These are phyloP conservation scores for Micractinium sp. DNA, from an alignment of 139 green algal genomes.

Conservation along the genomic window DNA sequence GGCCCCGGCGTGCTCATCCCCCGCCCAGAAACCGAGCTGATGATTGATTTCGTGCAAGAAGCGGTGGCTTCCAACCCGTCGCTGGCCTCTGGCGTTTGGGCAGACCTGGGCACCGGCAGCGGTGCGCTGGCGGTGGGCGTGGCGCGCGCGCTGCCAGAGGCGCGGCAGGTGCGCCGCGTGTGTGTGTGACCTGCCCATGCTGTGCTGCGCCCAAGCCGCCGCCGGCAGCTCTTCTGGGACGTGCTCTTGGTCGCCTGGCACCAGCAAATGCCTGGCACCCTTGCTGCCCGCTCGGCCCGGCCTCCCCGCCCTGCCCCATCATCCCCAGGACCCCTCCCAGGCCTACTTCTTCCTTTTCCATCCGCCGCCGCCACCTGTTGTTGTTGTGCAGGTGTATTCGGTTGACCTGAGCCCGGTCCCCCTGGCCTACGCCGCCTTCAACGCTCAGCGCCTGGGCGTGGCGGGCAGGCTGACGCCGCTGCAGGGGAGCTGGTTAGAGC, in stretches of 20 bases:
- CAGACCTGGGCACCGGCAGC: slow-evolving; percentile 92
- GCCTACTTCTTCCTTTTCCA: neutral
- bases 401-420: slow-evolving; percentile 71
- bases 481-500: slow-evolving; percentile 78
- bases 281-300: neutral
- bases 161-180: slow-evolving; percentile 4
- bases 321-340: too few species aligned
- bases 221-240: neutral
- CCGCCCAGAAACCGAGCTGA: slow-evolving; percentile 90
- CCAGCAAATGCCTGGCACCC: neutral
- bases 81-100: slow-evolving; percentile 68
- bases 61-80: slow-evolving; percentile 36
- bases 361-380: neutral
- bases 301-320: too few species aligned
- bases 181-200: neutral
- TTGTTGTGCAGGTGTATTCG: slow-evolving; percentile 60
- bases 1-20: slow-evolving; percentile 89
- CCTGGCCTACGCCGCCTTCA: slow-evolving; percentile 61
- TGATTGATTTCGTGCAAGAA: slow-evolving; percentile 75
- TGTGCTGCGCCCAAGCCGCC: too few species aligned
- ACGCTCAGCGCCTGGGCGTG: slow-evolving; percentile 51
- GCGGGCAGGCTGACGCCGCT: slow-evolving; percentile 49
- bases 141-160: slow-evolving; percentile 58
- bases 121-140: slow-evolving; percentile 86
- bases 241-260: neutral